These are phyloP conservation scores for Globisporangium orthogonon DNA, from an alignment of 352 stramenopile species.

Conservation along the genomic window DNA sequence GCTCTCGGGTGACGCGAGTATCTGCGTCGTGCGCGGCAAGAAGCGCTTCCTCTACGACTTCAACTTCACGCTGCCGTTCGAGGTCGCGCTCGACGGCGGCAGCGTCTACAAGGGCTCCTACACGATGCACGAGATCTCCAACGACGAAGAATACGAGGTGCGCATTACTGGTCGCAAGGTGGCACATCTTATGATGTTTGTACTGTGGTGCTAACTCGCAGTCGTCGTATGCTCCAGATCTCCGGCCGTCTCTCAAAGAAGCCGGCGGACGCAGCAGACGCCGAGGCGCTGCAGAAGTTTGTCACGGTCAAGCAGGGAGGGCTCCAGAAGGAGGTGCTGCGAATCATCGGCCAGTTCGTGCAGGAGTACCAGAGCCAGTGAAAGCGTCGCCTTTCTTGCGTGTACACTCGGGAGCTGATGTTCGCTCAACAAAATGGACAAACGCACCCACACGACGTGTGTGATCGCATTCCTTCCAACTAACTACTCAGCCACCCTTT, in stretches of 20 bases:
- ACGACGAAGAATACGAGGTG: slow-evolving; percentile 86
- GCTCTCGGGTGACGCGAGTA: slow-evolving; percentile 77
- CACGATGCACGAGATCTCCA: slow-evolving; percentile 80
- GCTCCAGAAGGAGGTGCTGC: slow-evolving; percentile 60
- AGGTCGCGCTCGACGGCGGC: slow-evolving; percentile 39
- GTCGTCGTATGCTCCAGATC: slow-evolving; percentile 29
- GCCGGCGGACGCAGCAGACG: slow-evolving; percentile 28
- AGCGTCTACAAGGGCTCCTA: slow-evolving; percentile 57
- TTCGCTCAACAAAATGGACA: neutral
- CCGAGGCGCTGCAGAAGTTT: slow-evolving; percentile 44
- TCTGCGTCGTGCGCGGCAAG: slow-evolving; percentile 85
- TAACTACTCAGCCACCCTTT: neutral
- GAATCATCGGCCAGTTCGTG: slow-evolving; percentile 49
- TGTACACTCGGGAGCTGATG: neutral
- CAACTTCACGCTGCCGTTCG: slow-evolving; percentile 65
- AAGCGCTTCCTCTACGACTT: slow-evolving; percentile 89
- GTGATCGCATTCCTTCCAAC: neutral
- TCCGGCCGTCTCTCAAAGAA: slow-evolving; percentile 50
- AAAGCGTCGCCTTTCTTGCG: neutral
- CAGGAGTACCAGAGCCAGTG: slow-evolving; percentile 57
- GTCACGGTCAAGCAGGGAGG: slow-evolving; percentile 33
- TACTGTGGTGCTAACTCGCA: neutral
- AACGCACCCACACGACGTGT: neutral
- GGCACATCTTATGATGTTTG: neutral
- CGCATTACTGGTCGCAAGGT: neutral